Conservation (phyloP, 345 rosid species). For the Mercurialis annua region DNA sequence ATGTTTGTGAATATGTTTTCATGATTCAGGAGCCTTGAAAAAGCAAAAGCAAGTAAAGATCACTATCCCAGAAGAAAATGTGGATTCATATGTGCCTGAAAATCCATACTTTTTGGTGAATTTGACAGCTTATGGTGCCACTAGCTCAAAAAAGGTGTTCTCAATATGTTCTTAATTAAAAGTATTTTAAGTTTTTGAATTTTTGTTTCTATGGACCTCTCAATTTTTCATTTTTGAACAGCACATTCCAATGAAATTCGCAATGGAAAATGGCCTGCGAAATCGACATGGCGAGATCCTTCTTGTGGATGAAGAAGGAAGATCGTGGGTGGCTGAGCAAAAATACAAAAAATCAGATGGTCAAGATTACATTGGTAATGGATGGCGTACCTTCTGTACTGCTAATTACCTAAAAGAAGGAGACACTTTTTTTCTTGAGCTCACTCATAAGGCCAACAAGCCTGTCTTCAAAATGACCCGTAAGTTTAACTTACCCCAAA, state of each 20-base stretch:
- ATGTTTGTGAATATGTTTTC: neutral
- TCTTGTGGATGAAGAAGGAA: constrained; percentile 12
- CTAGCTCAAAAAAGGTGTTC: neutral
- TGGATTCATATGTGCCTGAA: neutral
- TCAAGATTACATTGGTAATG: neutral
- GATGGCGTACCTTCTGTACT: constrained; percentile 11
- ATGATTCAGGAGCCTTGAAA: constrained; percentile 6
- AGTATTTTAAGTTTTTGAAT: neutral
- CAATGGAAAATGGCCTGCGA: neutral
- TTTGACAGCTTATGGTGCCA: neutral
- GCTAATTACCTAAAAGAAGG: constrained; percentile 10
- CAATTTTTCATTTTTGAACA: neutral
- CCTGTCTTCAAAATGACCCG: neutral
- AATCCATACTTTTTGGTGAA: constrained; percentile 11
- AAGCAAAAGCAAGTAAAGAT: neutral
- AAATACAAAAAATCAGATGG: neutral
- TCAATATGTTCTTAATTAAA: neutral
- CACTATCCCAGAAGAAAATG: neutral
- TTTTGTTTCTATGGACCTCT: neutral
- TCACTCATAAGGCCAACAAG: neutral
- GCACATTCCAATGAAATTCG: constrained; percentile 9
- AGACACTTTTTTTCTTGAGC: constrained; percentile 4
- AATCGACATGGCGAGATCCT: neutral
- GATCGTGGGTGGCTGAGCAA: constrained; percentile 8
- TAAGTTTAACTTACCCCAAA: no score